These are phyloP conservation scores for Candida coleopterorum DNA, from an alignment of 805 yeast species.

Conservation along the genomic window DNA sequence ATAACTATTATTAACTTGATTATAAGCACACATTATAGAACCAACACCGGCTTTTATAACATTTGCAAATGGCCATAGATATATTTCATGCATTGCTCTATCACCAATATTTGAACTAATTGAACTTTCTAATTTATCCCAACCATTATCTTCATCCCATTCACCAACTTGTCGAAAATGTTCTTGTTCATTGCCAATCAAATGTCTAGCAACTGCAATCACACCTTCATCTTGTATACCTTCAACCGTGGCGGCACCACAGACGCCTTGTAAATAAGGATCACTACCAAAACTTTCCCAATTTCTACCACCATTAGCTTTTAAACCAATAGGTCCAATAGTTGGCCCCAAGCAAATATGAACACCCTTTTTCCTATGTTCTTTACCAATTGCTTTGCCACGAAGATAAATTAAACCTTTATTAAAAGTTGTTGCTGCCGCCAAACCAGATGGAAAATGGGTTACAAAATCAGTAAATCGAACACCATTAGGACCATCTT, in stretches of 20 bases:
- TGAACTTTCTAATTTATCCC: conserved; percentile 38
- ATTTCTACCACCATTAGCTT: conserved; percentile 61
- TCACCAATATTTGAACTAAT: conserved; percentile 55
- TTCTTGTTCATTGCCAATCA: conserved; percentile 61
- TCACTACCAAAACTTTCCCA: conserved; percentile 65
- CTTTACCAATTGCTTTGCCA: conserved; percentile 55
- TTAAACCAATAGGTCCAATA: conserved; percentile 56
- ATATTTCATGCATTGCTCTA: conserved; percentile 56
- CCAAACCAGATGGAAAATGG: conserved; percentile 54
- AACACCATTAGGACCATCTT: conserved; percentile 62
- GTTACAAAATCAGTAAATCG: conserved; percentile 53
- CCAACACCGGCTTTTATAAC: conserved; percentile 57
- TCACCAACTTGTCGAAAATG: conserved; percentile 52
- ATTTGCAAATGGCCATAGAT: conserved; percentile 65
- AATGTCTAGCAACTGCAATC: conserved; percentile 52
- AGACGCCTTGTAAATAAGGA: conserved; percentile 55
- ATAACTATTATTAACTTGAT: conserved; percentile 50
- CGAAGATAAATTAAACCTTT: conserved; percentile 45
- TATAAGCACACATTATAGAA: conserved; percentile 58
- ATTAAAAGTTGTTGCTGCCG: conserved; percentile 56
- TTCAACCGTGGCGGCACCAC: conserved; percentile 46
- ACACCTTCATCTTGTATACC: conserved; percentile 59
- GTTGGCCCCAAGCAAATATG: conserved; percentile 54
- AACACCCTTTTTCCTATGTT: conserved; percentile 50
- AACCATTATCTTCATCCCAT: conserved; percentile 38